Evolutionary conservation across 176 grass and related monocot genomes (phyloP), one percentile per base, ranked within the genome.

Genomic region (Miscanthus lutarioriparius): DNA sequence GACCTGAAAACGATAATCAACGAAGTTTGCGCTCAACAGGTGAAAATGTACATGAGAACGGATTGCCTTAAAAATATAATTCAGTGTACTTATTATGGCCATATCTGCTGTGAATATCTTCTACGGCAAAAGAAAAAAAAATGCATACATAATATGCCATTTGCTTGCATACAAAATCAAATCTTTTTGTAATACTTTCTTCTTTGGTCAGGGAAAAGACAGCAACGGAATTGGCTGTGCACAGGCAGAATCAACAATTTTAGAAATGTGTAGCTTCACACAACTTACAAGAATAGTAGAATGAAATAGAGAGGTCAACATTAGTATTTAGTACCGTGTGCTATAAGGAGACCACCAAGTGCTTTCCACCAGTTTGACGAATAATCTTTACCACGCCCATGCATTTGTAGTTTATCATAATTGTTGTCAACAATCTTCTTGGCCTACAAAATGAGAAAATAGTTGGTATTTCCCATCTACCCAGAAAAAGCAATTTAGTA

Each of bases 341-440:
- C 76, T 56, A 95, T 80, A 91, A 98, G 89, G 68, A 91, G 89
- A 85, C 87, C 63, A 80, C 89, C 93, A 85, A 95, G 91, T 75
- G 87, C 85, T 87, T 98, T 98, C 96, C 96, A 98, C 96, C 96
- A 98, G 77, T 88, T 93, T 38, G 93, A 68, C n/a, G 89, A 75
- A 89, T 88, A 85, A 28, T 98, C 91, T 95, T 92, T 95, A 68
- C 96, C 96, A 22, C 77, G 85, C 3, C 92, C 92, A 92, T 98
- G 92, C 87, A 95, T 62, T 73, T 93, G 87, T 80, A 98, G 91
- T 82, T 93, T 90, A 83, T 95, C 89, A 26, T 85, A 98, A 69
- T 89, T 98, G 73, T 93, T 90, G 9, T 87, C 87, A 39, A 87
- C 32, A 64, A 95, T 90, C 74, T 92, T 98, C 89, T 91, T 98